These are phyloP conservation scores for Kwoniella shandongensis DNA, from an alignment of 768 basidiomycete species.

Conservation along the genomic window DNA sequence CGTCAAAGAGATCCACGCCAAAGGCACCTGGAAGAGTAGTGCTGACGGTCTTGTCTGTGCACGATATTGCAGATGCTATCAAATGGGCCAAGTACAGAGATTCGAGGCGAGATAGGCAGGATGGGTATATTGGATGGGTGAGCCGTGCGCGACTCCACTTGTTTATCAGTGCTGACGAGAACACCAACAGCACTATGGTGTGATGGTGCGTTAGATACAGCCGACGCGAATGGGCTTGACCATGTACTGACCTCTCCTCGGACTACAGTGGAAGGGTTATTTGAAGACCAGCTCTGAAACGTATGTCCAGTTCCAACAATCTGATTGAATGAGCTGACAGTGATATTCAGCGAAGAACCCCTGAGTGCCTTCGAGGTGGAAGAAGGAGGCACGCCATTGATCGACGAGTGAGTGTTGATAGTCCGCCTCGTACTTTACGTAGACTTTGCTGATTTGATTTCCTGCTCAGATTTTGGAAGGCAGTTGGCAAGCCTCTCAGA, in stretches of 20 bases:
- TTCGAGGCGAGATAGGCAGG: conserved; percentile 9
- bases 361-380: not conserved
- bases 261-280: conserved; percentile 33
- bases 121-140: conserved; percentile 32
- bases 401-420: conserved; percentile 10
- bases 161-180: not conserved
- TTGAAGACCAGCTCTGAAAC: conserved; percentile 33
- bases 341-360: conserved; percentile 12
- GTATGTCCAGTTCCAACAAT: conserved; percentile 11
- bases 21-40: no score
- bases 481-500: conserved; percentile 5
- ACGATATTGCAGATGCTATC: conserved; percentile 26
- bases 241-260: not conserved
- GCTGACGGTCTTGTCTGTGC: no score
- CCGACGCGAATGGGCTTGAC: not conserved
- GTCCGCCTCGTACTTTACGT: not conserved
- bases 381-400: conserved; percentile 2
- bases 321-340: not conserved
- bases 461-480: conserved; percentile 29
- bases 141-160: not conserved
- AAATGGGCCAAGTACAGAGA: conserved; percentile 32
- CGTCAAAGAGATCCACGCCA: no score
- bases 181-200: conserved; percentile 31
- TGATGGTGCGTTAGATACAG: conserved; percentile 28
- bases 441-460: not conserved